A percentile compares a stretch with the other conserved stretches of the same genome.
Evolutionary conservation across 192 early-diverging fungal genomes (phyloP).

Genomic region (Rhizoclosmatium sp.): DNA sequence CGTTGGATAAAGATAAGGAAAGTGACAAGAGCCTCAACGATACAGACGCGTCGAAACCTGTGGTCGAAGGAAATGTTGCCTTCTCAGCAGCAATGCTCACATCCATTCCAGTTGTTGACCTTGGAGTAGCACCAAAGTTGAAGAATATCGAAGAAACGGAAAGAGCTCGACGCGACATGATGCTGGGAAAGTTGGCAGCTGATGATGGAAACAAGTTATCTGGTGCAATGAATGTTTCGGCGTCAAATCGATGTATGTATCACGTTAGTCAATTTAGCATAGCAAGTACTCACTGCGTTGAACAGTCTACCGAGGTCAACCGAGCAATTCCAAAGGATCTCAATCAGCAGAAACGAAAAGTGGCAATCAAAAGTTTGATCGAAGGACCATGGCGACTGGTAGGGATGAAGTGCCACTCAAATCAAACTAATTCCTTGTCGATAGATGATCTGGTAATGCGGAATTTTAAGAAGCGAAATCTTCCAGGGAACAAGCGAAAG

Average conservation of each 20-base stretch:
- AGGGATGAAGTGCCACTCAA: neutral
- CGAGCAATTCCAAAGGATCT: neutral
- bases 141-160: constrained; percentile 87
- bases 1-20: neutral
- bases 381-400: constrained; percentile 77
- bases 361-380: constrained; percentile 49
- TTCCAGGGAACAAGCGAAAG: constrained; percentile 3
- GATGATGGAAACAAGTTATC: neutral
- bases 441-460: constrained; percentile 81
- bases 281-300: constrained; percentile 32
- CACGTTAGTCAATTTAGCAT: constrained; percentile 32
- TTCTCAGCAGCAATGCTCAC: constrained; percentile 88
- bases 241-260: constrained; percentile 52
- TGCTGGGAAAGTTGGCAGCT: constrained; percentile 48
- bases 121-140: constrained; percentile 73
- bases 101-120: constrained; percentile 89
- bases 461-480: constrained; percentile 81
- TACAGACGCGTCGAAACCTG: constrained; percentile 52
- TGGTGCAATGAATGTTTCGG: constrained; percentile 27
- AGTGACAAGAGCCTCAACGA: neutral
- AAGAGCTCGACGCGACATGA: constrained; percentile 70
- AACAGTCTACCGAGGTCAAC: constrained; percentile 20
- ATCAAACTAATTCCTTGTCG: neutral
- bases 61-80: constrained; percentile 86
- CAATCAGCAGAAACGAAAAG: constrained; percentile 37